A percentile compares a stretch with the other conserved stretches of the same genome.
phyloP scores from a whole-genome alignment of 345 rosid genomes.

The Leavenworthia alabamica region DNA sequence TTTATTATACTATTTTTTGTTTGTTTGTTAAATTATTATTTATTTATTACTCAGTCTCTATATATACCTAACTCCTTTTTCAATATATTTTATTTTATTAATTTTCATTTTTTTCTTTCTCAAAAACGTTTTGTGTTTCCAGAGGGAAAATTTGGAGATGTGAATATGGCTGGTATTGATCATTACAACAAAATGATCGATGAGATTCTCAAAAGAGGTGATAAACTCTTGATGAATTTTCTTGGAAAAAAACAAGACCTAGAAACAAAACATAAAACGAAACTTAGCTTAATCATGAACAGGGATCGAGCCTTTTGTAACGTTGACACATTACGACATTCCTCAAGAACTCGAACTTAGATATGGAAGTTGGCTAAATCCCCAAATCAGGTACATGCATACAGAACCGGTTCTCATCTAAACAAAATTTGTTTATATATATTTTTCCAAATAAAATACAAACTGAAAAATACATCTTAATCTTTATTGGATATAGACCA shows the following conservation, averaged over 20 bases:
- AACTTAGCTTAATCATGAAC: slow-evolving; percentile 9
- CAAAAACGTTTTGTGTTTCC: too few species aligned
- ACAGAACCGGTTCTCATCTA: too few species aligned
- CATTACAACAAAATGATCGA: slow-evolving; percentile 51
- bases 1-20: too few species aligned
- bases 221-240: neutral
- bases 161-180: slow-evolving; percentile 53
- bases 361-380: slow-evolving; percentile 68
- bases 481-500: too few species aligned
- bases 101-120: too few species aligned
- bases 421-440: too few species aligned
- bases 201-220: slow-evolving; percentile 45
- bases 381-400: slow-evolving; percentile 39
- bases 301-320: slow-evolving; percentile 76
- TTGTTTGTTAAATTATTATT: too few species aligned
- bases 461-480: too few species aligned
- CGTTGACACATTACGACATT: slow-evolving; percentile 58
- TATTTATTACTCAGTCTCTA: neutral
- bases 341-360: slow-evolving; percentile 73
- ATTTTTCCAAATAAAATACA: too few species aligned
- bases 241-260: neutral
- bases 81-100: too few species aligned
- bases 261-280: neutral
- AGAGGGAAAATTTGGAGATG: slow-evolving; percentile 67
- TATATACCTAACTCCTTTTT: neutral